phyloP scores from a whole-genome alignment of 1,284 basidiomycete genomes.

The Schizophyllum amplum region DNA sequence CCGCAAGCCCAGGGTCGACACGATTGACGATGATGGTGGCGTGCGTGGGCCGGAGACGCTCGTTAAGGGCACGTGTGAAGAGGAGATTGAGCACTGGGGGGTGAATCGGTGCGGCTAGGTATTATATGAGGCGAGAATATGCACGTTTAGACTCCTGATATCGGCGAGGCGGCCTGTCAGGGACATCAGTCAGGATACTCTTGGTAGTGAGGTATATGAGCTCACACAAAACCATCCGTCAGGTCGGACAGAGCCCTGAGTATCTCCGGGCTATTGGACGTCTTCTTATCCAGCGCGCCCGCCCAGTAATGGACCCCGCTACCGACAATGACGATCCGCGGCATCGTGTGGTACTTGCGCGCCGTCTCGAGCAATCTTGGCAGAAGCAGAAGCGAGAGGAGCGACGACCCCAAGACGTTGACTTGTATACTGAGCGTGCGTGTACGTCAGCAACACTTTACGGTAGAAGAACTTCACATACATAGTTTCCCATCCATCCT shows the following conservation, averaged over 20 bases:
- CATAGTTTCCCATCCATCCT: constrained; percentile 25
- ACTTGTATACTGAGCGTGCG: constrained; percentile 19
- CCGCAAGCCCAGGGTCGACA: constrained; percentile 27
- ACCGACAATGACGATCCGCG: constrained; percentile 20
- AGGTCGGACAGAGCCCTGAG: constrained; percentile 23
- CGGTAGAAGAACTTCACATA: constrained; percentile 11
- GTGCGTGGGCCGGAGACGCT: constrained; percentile 19
- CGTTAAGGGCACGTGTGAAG: constrained; percentile 25
- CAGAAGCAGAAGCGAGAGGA: constrained; percentile 20
- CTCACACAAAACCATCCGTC: constrained; percentile 18
- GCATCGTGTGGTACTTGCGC: constrained; percentile 6
- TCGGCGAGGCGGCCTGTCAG: constrained; percentile 8
- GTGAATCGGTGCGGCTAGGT: not conserved
- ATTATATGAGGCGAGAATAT: constrained; percentile 5
- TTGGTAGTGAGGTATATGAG: not conserved
- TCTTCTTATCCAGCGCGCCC: not conserved
- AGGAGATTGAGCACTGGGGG: constrained; percentile 20
- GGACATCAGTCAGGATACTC: not conserved
- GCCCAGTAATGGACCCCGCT: constrained; percentile 20
- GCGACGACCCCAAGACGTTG: constrained; percentile 21
- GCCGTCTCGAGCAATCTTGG: constrained; percentile 18
- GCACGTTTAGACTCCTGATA: constrained; percentile 28
- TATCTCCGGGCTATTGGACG: constrained; percentile 16
- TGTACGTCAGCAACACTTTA: not conserved
- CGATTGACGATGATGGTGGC: constrained; percentile 24